Base-by-base conservation (phyloP, 2,329 filamentous ascomycete genomes). In the Exophiala viscosa region DNA sequence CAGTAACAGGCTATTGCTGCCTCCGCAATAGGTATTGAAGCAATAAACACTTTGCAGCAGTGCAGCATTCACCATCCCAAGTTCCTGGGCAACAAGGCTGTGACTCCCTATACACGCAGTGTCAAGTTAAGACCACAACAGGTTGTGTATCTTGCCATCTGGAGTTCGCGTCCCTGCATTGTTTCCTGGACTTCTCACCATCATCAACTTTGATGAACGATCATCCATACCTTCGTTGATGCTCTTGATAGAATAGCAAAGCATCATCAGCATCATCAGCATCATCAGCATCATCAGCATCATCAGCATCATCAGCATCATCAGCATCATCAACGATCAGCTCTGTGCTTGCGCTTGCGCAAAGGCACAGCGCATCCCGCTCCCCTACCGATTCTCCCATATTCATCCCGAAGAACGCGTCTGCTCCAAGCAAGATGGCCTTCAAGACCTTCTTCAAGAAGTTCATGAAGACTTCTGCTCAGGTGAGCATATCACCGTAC, bases 51-150 rank as follows among this genome's bases (percentile, higher is more conserved):
- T 42, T 17, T 20, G 17, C 39, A 8, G 17, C 20, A 42, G 18
- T 18, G 14, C 39, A 23, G 14, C 39, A 11, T 42, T 42, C 39
- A 42, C 39, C 11, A 13, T 17, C 5, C 8, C 17, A 8, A 8
- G 39, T 42, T 42, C 15, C 39, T 42, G 20, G 39, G 23, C 39
- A 20, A 42, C 39, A 23, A 42, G 39, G 39, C 39, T 42, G 39
- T 42, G 9, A 42, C 14, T 42, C 39, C 39, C 13, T 9, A 42
- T 42, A 20, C 39, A 42, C 39, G 39, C 39, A 42, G 14, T 20
- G 20, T 20, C 15, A 20, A 20, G 39, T 42, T 17, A 42, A 42
- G 39, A 42, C 9, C 36, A 42, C 15, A 18, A 42, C 39, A 42
- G n/a, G 15, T 20, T 42, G 39, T 20, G 8, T 42, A 42, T 36